phyloP scores from a whole-genome alignment of 345 rosid species.

The Pseudoturritis turrita region DNA sequence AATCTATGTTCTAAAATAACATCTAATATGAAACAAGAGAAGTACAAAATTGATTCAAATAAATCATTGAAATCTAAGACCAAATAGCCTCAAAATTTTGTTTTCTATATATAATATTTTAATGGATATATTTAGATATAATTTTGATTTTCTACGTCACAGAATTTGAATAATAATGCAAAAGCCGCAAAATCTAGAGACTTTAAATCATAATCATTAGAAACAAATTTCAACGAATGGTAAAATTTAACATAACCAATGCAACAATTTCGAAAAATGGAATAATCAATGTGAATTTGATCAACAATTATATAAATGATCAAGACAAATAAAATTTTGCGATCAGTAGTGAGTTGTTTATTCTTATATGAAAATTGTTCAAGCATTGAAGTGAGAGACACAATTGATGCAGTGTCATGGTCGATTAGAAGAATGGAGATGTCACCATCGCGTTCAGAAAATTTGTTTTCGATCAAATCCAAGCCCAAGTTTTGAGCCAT shows the following conservation, averaged over 20 bases:
- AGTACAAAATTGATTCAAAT: too few species aligned
- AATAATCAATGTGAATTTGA: neutral
- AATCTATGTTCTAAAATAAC: too few species aligned
- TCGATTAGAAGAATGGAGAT: conserved; percentile 11
- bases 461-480: neutral
- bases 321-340: too few species aligned
- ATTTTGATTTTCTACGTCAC: too few species aligned
- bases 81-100: neutral
- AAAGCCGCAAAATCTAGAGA: neutral
- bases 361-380: neutral
- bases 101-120: too few species aligned
- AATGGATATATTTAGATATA: too few species aligned
- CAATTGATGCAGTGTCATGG: neutral
- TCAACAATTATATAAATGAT: neutral
- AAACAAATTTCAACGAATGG: too few species aligned
- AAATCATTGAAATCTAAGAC: neutral
- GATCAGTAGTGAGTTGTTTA: too few species aligned
- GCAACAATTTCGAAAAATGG: neutral
- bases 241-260: neutral
- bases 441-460: neutral
- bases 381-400: conserved; percentile 9
- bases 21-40: too few species aligned
- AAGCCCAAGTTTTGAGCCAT: neutral
- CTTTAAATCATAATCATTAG: neutral
- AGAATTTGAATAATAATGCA: too few species aligned